A percentile compares a stretch with the other conserved stretches of the same genome.
Conservation (phyloP, 2,329 filamentous ascomycete species). For the Blumeria hordei region DNA sequence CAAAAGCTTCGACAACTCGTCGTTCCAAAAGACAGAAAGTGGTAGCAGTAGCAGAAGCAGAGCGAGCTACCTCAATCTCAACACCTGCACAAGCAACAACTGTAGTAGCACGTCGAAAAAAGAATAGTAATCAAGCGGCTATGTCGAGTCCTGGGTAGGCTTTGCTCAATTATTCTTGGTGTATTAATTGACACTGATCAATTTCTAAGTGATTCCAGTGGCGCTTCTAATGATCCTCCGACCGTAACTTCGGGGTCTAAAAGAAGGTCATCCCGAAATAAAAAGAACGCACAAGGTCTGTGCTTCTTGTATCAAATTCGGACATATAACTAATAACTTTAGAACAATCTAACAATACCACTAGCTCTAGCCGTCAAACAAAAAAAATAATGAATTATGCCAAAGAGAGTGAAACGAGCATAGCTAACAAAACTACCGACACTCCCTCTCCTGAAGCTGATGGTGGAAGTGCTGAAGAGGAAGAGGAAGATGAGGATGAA, state of each 20-base stretch:
- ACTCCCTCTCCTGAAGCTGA: conserved; percentile 17
- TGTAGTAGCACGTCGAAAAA: conserved; percentile 26
- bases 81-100: conserved; percentile 16
- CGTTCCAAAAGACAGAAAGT: conserved; percentile 51
- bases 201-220: conserved; percentile 31
- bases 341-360: conserved; percentile 15
- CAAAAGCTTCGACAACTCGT: conserved; percentile 23
- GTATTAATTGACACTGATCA: conserved; percentile 4
- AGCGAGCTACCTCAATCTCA: conserved; percentile 14
- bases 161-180: background rate
- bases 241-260: conserved; percentile 33
- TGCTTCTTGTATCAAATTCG: too few relatives aligned
- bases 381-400: conserved; percentile 31
- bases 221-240: conserved; percentile 33
- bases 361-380: conserved; percentile 15
- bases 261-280: conserved; percentile 48
- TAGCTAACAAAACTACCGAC: conserved; percentile 19
- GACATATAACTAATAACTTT: background rate
- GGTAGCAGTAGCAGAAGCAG: conserved; percentile 25
- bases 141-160: conserved; percentile 56
- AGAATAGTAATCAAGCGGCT: conserved; percentile 32
- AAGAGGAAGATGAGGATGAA: conserved; percentile 34
- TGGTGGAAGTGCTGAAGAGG: conserved; percentile 27
- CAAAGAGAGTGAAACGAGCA: conserved; percentile 47
- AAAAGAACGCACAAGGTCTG: conserved; percentile 32